Evolutionary conservation across 192 early-diverging fungal genomes (phyloP), one percentile per base, ranked within the genome.

Genomic region (Coemansia interrupta): DNA sequence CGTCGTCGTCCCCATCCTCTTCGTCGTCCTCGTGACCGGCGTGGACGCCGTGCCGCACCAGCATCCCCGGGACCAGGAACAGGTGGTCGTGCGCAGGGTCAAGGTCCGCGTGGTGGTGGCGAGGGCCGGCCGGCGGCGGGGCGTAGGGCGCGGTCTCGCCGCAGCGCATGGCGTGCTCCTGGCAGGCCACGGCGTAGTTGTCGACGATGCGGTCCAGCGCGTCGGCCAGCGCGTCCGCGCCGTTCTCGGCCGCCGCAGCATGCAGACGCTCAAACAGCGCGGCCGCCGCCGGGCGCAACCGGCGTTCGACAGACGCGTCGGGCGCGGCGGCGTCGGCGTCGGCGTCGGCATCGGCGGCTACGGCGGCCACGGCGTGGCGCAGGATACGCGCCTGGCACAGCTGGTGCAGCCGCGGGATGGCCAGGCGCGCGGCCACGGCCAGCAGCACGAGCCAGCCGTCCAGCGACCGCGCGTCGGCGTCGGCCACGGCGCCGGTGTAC

Each of bases 391-490:
- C 60, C 58, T 77, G 73, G 47, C 68, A 77, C 26, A 70, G 51
- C 58, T 61, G 68, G 22, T 61, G 49, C 2, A 77, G 64, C n/a
- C 68, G 63, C 1, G 58, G 45, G 28, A 77, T 77, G 14, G 68
- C 59, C 22, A 77, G 61, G n/a, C 68, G 63, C 18, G 73, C 58
- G 9, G 68, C 52, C 3, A 71, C 73, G 12, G 47, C 58, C n/a
- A 77, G 49, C 2, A 77, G 53, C 18, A n/a, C 13, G 4, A 70
- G 32, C 73, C 73, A 77, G 60, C 61, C 73, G 42, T 48, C 65
- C 4, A 67, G 38, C 36, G 54, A 46, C 30, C 66, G 51, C 19
- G 28, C 4, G 17, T 24, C 29, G 5, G 56, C 68, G 45, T 23
- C 39, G 15, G 74, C 56, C 17, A 77, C 30, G 11, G 15, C 14